Conservation (phyloP, 352 stramenopile species). For the Phytopythium helicoides region DNA sequence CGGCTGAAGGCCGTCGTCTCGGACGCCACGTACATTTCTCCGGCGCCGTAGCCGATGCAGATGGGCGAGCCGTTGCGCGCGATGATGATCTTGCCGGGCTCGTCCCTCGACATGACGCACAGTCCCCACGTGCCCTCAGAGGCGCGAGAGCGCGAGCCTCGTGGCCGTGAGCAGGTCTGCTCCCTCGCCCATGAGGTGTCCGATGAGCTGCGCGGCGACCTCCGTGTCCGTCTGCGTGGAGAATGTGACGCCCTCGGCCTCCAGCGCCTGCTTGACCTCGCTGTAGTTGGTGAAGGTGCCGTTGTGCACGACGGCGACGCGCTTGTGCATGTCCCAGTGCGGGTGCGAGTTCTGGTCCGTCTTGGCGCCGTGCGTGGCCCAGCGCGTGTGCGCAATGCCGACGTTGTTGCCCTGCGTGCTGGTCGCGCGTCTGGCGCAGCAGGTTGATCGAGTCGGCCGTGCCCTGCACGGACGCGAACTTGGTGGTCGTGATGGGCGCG, state of each 20-base stretch:
- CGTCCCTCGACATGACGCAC: slow-evolving; percentile 90
- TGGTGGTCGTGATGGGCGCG: slow-evolving; percentile 88
- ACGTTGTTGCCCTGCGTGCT: slow-evolving; percentile 88
- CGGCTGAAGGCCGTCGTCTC: slow-evolving; percentile 93
- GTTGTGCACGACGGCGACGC: slow-evolving; percentile 98
- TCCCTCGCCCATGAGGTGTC: slow-evolving; percentile 84
- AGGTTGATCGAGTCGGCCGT: slow-evolving; percentile 93
- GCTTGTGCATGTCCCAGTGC: slow-evolving; percentile 92
- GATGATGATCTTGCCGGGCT: slow-evolving; percentile 96
- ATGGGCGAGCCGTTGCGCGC: slow-evolving; percentile 96
- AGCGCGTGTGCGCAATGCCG: slow-evolving; percentile 99
- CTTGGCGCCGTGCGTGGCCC: slow-evolving; percentile 97
- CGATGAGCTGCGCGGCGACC: slow-evolving; percentile 97
- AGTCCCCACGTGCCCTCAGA: slow-evolving; percentile 97
- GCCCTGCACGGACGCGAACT: slow-evolving; percentile 91
- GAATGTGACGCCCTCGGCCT: slow-evolving; percentile 91
- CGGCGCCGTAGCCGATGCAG: slow-evolving; percentile 86
- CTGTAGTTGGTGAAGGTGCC: slow-evolving; percentile 98
- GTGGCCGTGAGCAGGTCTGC: slow-evolving; percentile 88
- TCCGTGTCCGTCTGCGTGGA: slow-evolving; percentile 97
- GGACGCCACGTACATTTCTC: slow-evolving; percentile 95
- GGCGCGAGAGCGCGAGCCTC: slow-evolving; percentile 83
- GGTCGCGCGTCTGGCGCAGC: slow-evolving; percentile 69
- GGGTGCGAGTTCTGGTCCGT: slow-evolving; percentile 99
- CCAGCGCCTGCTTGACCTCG: slow-evolving; percentile 87